Conservation (phyloP, 2,329 filamentous ascomycete species). For the Xylaria hypoxylon region DNA sequence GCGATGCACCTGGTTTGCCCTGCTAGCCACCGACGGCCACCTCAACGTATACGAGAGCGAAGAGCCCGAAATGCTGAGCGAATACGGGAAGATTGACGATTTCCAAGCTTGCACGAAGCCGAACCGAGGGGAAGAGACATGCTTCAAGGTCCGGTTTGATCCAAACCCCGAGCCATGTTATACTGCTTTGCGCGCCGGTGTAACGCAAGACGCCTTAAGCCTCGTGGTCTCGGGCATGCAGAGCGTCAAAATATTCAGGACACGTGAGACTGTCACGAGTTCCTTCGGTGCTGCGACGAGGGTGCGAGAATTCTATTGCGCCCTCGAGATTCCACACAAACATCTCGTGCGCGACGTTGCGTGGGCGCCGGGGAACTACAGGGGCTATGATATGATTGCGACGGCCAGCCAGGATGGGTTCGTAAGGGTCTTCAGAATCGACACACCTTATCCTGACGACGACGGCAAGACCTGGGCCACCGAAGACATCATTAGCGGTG, state of each 20-base stretch:
- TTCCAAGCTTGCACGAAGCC: constrained; percentile 79
- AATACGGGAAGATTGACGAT: constrained; percentile 80
- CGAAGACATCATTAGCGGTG: constrained; percentile 57
- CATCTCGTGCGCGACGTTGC: constrained; percentile 87
- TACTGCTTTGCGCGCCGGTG: constrained; percentile 80
- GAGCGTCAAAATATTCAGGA: constrained; percentile 84
- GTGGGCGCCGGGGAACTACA: constrained; percentile 91
- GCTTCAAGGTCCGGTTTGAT: constrained; percentile 88
- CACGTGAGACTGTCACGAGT: constrained; percentile 67
- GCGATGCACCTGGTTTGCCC: constrained; percentile 83
- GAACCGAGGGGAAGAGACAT: constrained; percentile 83
- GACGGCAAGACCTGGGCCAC: constrained; percentile 64
- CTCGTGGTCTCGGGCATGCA: constrained; percentile 90
- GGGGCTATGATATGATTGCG: constrained; percentile 90
- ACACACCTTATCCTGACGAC: constrained; percentile 64
- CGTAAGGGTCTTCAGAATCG: constrained; percentile 87
- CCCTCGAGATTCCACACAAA: constrained; percentile 79
- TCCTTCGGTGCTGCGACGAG: constrained; percentile 65
- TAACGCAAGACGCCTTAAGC: constrained; percentile 80
- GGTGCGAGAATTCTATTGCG: constrained; percentile 85
- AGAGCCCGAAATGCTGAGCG: constrained; percentile 81
- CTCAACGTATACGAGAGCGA: constrained; percentile 87
- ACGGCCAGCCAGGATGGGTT: constrained; percentile 93
- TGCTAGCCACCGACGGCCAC: constrained; percentile 84
- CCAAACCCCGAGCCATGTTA: constrained; percentile 86